A percentile compares a stretch with the other conserved stretches of the same genome.
Conservation (phyloP, 169 alveolate species). For the Cryptosporidium ryanae region DNA sequence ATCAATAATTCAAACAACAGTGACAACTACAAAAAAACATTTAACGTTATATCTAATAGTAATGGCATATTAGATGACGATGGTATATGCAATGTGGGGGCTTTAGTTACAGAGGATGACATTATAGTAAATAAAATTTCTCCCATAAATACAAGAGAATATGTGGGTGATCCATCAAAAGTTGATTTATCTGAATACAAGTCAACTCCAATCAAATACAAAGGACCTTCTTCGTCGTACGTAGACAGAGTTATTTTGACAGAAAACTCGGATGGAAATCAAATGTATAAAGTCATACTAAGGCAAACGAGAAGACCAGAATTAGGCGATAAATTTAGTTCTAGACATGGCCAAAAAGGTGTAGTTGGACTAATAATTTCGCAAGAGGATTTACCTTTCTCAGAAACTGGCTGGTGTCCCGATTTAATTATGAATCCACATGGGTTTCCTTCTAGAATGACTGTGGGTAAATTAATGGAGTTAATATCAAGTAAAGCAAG, state of each 20-base stretch:
- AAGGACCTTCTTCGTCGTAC: slow-evolving; percentile 89
- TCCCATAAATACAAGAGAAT: slow-evolving; percentile 83
- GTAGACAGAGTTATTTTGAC: slow-evolving; percentile 96
- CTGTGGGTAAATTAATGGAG: slow-evolving; percentile 99
- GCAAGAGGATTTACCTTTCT: slow-evolving; percentile 98
- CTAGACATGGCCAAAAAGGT: slow-evolving; percentile 99
- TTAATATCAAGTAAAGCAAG: slow-evolving; percentile 96
- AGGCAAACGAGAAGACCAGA: slow-evolving; percentile 97
- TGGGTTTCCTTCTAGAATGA: slow-evolving; percentile 99
- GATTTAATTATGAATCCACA: slow-evolving; percentile 99
- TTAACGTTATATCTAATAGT: neutral
- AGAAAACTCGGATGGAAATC: slow-evolving; percentile 90
- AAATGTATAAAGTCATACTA: slow-evolving; percentile 91
- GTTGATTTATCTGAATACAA: slow-evolving; percentile 76
- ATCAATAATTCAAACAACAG: slow-evolving; percentile 72
- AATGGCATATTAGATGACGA: slow-evolving; percentile 87
- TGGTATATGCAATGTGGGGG: slow-evolving; percentile 94
- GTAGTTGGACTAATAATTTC: slow-evolving; percentile 98
- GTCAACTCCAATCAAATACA: slow-evolving; percentile 80
- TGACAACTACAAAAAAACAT: neutral
- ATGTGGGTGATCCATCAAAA: slow-evolving; percentile 77
- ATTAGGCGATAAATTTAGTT: slow-evolving; percentile 97
- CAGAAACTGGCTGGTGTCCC: slow-evolving; percentile 99
- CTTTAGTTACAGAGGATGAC: slow-evolving; percentile 90
- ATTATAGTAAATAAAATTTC: slow-evolving; percentile 87